Conservation (phyloP, 306 rosid species). For the Phaseolus lunatus region DNA sequence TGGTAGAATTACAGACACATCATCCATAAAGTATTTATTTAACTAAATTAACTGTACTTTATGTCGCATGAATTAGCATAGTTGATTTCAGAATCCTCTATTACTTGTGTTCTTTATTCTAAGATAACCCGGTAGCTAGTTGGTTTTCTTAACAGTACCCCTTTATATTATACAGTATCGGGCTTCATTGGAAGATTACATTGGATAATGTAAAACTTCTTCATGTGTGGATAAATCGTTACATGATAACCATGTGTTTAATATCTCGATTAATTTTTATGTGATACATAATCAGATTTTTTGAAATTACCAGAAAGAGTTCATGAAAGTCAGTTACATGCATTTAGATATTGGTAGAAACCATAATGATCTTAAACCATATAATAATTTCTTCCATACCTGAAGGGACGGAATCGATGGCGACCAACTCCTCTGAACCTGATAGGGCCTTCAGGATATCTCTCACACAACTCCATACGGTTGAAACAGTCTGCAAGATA, state of each 20-base stretch:
- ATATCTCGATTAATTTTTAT: no score
- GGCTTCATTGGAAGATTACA: no score
- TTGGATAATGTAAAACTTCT: neutral
- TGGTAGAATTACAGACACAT: neutral
- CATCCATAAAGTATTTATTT: neutral
- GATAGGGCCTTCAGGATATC: constrained; percentile 88
- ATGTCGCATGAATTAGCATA: neutral
- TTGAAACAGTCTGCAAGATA: constrained; percentile 93
- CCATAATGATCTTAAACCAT: neutral
- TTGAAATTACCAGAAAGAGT: no score
- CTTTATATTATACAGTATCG: neutral
- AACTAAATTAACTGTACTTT: neutral
- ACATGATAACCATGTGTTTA: no score
- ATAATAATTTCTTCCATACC: constrained; percentile 51
- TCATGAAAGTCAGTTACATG: neutral
- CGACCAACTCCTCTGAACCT: constrained; percentile 93
- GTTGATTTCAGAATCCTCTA: neutral
- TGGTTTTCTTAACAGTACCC: no score
- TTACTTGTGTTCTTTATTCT: neutral
- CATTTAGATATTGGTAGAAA: neutral
- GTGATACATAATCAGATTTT: no score
- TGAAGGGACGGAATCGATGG: constrained; percentile 84
- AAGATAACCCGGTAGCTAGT: neutral
- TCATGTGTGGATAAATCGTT: neutral
- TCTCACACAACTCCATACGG: constrained; percentile 82